Base-by-base conservation (phyloP, 495 filamentous ascomycete species). In the Aspergillus funiculosus region DNA sequence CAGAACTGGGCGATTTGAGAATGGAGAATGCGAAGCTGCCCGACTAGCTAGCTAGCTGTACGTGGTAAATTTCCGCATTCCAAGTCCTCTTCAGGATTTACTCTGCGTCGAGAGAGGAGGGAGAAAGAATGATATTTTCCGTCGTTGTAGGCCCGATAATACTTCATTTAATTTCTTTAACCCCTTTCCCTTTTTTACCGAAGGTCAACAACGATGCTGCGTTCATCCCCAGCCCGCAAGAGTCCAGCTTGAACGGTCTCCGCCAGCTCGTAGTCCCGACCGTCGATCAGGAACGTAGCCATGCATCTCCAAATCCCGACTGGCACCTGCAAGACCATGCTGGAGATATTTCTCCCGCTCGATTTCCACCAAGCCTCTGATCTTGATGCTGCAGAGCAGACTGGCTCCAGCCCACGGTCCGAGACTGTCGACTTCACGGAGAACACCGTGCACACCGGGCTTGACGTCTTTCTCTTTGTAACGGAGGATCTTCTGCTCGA, bases 331-430 rank as follows among this genome's bases (percentile, higher is more conserved):
- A 28, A 83, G 64, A 2, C 89, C 89, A 51, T 92, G 77, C 48
- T 83, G 80, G 43, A 88, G 66, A 70, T 88, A 95, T 27, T 79
- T 76, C 35, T 98, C 94, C 29, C 86, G 73, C 51, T 97, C 94
- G 27, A 97, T 77, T 54, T 89, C 85, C 2, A 89, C 82, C 32
- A 89, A 68, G 0, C 88, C 85, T 20, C 80, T 80, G 19, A 92
- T 73, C 52, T 89, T 89, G 52, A 95, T 67, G 39, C 81, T 81
- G 0, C 83, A 82, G 2, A 90, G 65, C 39, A 98, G 59, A 66
- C 89, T 95, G 4, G 82, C 89, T 13, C 92, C 92, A 26, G 82
- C 80, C 91, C 92, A 98, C 5, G 87, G 72, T 0, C 92, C 92
- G 0, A 97, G 68, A 4, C 85, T 87, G 55, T 94, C 85, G 9